A percentile compares a stretch with the other conserved stretches of the same genome.
Conservation (phyloP, 2,329 filamentous ascomycete species). For the Epichloe festucae region DNA sequence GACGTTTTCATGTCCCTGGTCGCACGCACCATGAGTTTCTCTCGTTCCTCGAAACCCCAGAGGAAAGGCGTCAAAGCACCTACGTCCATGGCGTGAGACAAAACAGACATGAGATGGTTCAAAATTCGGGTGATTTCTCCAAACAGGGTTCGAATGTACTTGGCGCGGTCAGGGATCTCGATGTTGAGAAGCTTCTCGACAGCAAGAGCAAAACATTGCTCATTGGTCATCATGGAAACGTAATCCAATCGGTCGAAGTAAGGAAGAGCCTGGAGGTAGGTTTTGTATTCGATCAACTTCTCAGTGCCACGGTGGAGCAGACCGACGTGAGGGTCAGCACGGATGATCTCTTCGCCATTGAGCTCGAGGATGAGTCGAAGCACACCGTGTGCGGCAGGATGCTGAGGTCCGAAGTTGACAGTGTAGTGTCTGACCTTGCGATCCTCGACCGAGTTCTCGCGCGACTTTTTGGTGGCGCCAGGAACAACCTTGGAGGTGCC, state of each 20-base stretch:
- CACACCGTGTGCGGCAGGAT: conserved; percentile 96
- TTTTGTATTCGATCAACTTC: conserved; percentile 99
- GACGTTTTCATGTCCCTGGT: background rate
- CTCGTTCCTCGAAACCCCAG: conserved; percentile 99
- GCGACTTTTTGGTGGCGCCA: conserved; percentile 30
- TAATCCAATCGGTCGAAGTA: conserved; percentile 99
- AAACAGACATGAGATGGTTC: conserved; percentile 95
- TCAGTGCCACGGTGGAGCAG: conserved; percentile 93
- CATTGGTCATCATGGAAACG: conserved; percentile 99
- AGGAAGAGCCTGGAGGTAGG: conserved; percentile 91
- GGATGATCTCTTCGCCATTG: conserved; percentile 94
- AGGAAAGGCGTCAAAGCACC: conserved; percentile 95
- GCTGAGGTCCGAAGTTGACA: conserved; percentile 98
- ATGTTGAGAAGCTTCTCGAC: conserved; percentile 97
- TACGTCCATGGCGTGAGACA: conserved; percentile 98
- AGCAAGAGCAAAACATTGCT: conserved; percentile 90
- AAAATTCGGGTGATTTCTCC: conserved; percentile 86
- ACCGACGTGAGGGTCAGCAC: conserved; percentile 92
- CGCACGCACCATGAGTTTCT: conserved; percentile 87
- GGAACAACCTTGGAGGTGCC: conserved; percentile 30
- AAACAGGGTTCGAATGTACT: conserved; percentile 94
- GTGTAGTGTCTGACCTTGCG: conserved; percentile 98
- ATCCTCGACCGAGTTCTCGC: conserved; percentile 36
- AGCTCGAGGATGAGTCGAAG: conserved; percentile 93
- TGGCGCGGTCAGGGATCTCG: conserved; percentile 87